phyloP scores from a whole-genome alignment of 768 basidiomycete species.

The Boletus edulis region DNA sequence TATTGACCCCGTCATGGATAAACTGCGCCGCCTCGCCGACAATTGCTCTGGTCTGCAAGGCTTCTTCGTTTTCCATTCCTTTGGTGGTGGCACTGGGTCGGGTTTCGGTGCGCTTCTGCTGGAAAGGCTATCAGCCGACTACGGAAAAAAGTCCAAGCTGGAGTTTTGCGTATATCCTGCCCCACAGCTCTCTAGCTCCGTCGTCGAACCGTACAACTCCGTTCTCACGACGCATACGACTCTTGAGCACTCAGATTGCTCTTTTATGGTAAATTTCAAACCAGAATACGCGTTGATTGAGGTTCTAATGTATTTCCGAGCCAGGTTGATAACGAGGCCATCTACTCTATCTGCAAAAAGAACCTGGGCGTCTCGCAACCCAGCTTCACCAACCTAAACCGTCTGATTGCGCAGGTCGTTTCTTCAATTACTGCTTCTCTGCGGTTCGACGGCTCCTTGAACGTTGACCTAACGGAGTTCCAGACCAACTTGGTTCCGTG shows the following conservation, averaged over 20 bases:
- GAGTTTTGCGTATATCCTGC: conserved; percentile 99
- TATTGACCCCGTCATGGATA: conserved; percentile 96
- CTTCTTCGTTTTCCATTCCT: conserved; percentile 99
- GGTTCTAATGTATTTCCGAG: conserved; percentile 8
- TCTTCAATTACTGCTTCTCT: conserved; percentile 97
- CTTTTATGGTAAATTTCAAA: conserved; percentile 79
- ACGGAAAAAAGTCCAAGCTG: conserved; percentile 98
- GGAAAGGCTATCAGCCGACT: conserved; percentile 96
- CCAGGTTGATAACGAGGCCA: conserved; percentile 97
- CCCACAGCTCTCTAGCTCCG: conserved; percentile 89
- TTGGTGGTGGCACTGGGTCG: conserved; percentile 99
- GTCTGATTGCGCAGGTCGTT: conserved; percentile 97
- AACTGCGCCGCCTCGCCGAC: conserved; percentile 93
- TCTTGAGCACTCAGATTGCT: conserved; percentile 99
- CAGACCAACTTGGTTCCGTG: conserved; percentile 98
- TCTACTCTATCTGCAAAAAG: conserved; percentile 99
- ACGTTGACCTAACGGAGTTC: conserved; percentile 97
- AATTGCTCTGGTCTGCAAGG: conserved; percentile 98
- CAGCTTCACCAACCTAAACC: conserved; percentile 91
- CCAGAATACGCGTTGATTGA: background rate
- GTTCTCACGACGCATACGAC: conserved; percentile 98
- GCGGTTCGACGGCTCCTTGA: conserved; percentile 95
- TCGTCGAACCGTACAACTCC: conserved; percentile 99
- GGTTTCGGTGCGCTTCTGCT: conserved; percentile 98
- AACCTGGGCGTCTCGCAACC: conserved; percentile 83